These are phyloP conservation scores for Porpolomopsis calyptriformis DNA, from an alignment of 768 basidiomycete species.

Conservation along the genomic window DNA sequence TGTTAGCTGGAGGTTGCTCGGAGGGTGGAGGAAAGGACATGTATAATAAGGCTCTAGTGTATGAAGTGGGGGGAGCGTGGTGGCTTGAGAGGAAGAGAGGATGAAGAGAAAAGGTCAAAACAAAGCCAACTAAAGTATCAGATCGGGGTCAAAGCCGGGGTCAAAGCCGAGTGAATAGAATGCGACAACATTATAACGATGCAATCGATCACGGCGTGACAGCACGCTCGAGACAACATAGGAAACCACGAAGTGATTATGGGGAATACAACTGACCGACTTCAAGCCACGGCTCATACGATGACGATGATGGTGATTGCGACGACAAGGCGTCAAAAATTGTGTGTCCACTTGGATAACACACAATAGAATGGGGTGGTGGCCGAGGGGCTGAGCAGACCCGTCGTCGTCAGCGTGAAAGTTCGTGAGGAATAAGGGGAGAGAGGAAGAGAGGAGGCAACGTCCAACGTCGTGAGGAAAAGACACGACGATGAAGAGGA, in stretches of 20 bases:
- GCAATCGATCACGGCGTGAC: no score
- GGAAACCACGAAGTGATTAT: no score
- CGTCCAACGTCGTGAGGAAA: slow-evolving; percentile 25
- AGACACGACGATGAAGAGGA: slow-evolving; percentile 31
- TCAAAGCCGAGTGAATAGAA: slow-evolving; percentile 5
- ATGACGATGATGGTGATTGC: slow-evolving; percentile 19
- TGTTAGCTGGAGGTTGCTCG: slow-evolving; percentile 18
- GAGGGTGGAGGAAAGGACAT: slow-evolving; percentile 15
- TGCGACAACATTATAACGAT: no score
- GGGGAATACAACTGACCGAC: slow-evolving; percentile 23
- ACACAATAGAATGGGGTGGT: slow-evolving; percentile 13
- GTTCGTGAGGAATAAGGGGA: slow-evolving; percentile 29
- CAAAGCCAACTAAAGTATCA: slow-evolving; percentile 2
- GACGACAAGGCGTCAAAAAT: no score
- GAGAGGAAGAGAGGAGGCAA: slow-evolving; percentile 15
- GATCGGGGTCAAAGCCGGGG: slow-evolving; percentile 10
- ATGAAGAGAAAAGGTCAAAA: slow-evolving; percentile 10
- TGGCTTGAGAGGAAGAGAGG: slow-evolving; percentile 3
- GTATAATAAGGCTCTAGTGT: slow-evolving; percentile 1
- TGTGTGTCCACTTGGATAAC: no score
- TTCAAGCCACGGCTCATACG: slow-evolving; percentile 31
- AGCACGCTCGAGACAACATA: no score
- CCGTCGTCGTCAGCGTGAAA: slow-evolving; percentile 32
- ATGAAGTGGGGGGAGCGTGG: not conserved
- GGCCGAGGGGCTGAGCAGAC: slow-evolving; percentile 18